Evolutionary conservation across 2,329 filamentous ascomycete genomes (phyloP), one percentile per base, ranked within the genome.

Genomic region (Massarina eburnea): DNA sequence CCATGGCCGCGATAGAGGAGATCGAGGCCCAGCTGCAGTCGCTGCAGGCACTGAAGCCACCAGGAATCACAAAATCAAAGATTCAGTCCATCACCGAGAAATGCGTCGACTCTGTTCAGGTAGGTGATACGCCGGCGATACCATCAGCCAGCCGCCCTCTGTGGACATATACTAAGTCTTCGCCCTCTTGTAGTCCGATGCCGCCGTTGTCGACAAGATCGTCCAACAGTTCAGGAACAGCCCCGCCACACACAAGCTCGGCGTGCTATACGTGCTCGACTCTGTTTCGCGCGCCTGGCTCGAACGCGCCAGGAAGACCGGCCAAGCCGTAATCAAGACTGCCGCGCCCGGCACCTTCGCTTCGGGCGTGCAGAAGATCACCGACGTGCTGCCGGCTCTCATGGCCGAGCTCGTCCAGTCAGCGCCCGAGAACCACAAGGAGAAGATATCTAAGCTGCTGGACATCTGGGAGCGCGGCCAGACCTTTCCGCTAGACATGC

Each of bases 211-310:
- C 62, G 91, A 96, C 72, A 96, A 95, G 72, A 87, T 99, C 66
- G 96, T 89, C 76, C 95, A 91, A 57, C 91, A 96, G 68, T 95
- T 97, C 81, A 96, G 95, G 75, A 95, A 94, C 74, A 86, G 91
- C 59, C 89, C 90, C 49, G 84, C 84, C 70, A 95, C 91, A 71
- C 92, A 99, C 82, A 99, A 99, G 77, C 82, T 99, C 73, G 94
- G 94, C 76, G 91, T 96, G 68, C 86, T 99, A 76, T 99, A 99
- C 85, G 91, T 97, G 76, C 89, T 99, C 91, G 94, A 99, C 81
- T 96, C 92, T 79, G 91, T 99, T 82, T 92, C 91, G 73, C 90
- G 94, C 75, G 92, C 95, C 78, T 99, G 94, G 92, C 85, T 96
- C 78, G 92, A 97, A 73, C 88, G 91, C 75, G 92, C 94, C 66